Base-by-base conservation (phyloP, 176 grass and related monocot species). In the Carex scoparia region DNA sequence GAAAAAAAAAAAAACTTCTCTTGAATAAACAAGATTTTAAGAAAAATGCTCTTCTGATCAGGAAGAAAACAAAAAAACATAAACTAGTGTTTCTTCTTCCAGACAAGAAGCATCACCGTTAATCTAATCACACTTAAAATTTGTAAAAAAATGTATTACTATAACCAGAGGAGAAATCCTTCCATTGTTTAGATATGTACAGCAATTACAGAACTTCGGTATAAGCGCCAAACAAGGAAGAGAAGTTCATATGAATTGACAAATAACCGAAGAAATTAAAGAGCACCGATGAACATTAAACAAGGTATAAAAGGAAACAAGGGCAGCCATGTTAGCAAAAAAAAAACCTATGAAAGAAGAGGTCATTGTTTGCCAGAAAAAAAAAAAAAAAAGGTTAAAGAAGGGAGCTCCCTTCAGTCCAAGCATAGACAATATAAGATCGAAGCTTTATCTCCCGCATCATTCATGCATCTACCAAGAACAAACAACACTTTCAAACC, bases 381-480 rank as follows among this genome's bases (percentile, higher is more conserved):
- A 5, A 65, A 54, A 5, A 65, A 54, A 40, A 40, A 6, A 5
- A 40, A 40, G 38, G 38, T 49, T 38, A 78, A 72, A 89, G 86
- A 90, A 95, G 94, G 94, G 94, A 95, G 94, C 91, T 93, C 94
- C 94, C 94, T 95, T 95, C 94, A 95, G 94, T 95, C 94, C 94
- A 95, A 95, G 94, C 85, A 95, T 85, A 51, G 89, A 91, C n/a
- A 69, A 66, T 84, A 68, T 61, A 76, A 86, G 89, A 93, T 91
- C 91, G 63, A 87, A 89, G 80, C 54, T 85, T 89, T 92, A 95
- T 66, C 94, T 95, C 91, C 94, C 94, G 91, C 94, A 89, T 95
- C 94, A 95, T 95, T 95, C 94, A 93, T 87, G 89, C 94, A 95
- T 85, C 66, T 95, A 91, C 91, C 76, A 93, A 95, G 94, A 83